Percentiles rank a stretch among this genome's conserved stretches.
These are phyloP conservation scores for Prunus yedoensis DNA, from an alignment of 331 rosid species.

Conservation along the genomic window DNA sequence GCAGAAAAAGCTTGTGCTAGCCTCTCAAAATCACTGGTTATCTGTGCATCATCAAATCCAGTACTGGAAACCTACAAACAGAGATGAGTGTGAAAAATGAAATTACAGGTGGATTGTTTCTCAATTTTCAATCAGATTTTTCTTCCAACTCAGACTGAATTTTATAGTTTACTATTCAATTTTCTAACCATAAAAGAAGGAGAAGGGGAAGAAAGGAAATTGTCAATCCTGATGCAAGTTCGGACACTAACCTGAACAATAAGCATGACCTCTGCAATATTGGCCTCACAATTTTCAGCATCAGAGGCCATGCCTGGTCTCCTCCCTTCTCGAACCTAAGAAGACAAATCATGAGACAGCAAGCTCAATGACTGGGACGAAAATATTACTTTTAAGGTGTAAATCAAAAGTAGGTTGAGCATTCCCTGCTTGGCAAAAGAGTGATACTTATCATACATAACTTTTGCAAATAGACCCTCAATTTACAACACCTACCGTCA, in stretches of 20 bases:
- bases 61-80: slow-evolving; percentile 61
- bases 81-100: slow-evolving; percentile 15
- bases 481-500: slow-evolving; percentile 54
- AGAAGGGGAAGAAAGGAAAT: not conserved
- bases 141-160: slow-evolving; percentile 11
- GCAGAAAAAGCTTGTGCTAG: slow-evolving; percentile 59
- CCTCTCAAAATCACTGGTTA: slow-evolving; percentile 61
- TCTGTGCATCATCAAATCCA: slow-evolving; percentile 55
- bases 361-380: slow-evolving; percentile 11
- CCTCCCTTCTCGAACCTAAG: slow-evolving; percentile 94
- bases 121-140: slow-evolving; percentile 3
- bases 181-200: not conserved
- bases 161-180: slow-evolving; percentile 11
- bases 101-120: not conserved
- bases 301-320: slow-evolving; percentile 41
- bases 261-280: slow-evolving; percentile 81
- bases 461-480: not conserved
- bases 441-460: not conserved
- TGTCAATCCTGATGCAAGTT: slow-evolving; percentile 4
- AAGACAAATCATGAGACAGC: slow-evolving; percentile 19
- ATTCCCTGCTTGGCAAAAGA: not conserved
- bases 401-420: not conserved
- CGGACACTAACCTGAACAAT: slow-evolving; percentile 61
- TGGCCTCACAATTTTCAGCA: slow-evolving; percentile 43
- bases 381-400: not conserved